A percentile compares a stretch with the other conserved stretches of the same genome.
phyloP scores from a whole-genome alignment of 1,284 basidiomycete species.

The Ceratobasidium sp. region DNA sequence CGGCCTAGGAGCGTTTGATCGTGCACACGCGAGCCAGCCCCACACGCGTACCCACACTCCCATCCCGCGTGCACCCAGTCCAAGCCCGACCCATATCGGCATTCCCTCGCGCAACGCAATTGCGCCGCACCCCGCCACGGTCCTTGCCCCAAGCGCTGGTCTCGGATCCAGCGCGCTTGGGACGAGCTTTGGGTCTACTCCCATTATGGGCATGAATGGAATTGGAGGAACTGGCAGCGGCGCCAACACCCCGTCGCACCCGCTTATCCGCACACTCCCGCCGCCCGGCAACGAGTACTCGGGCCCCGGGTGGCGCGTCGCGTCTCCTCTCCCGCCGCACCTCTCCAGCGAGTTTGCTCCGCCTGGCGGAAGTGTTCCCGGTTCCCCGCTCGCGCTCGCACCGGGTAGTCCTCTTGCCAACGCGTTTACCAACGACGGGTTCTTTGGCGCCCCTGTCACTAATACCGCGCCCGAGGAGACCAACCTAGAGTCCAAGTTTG shows the following conservation, averaged over 20 bases:
- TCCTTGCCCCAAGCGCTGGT: slow-evolving; percentile 28
- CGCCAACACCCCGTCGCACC: slow-evolving; percentile 16
- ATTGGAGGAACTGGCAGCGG: slow-evolving; percentile 13
- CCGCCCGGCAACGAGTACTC: slow-evolving; percentile 40
- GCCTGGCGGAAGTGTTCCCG: slow-evolving; percentile 26
- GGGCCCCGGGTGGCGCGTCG: slow-evolving; percentile 38
- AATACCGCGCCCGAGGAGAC: background rate
- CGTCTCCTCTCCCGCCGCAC: slow-evolving; percentile 31
- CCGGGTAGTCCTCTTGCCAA: slow-evolving; percentile 36
- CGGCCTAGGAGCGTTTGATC: slow-evolving; percentile 22
- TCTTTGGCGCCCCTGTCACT: background rate
- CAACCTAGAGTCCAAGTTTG: background rate
- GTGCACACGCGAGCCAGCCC: slow-evolving; percentile 33
- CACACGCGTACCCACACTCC: slow-evolving; percentile 37
- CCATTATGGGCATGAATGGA: background rate
- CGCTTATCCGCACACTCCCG: slow-evolving; percentile 30
- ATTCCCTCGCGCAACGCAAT: slow-evolving; percentile 22
- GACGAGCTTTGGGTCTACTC: slow-evolving; percentile 2
- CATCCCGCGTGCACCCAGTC: slow-evolving; percentile 40
- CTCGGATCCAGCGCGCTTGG: slow-evolving; percentile 23
- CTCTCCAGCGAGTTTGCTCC: slow-evolving; percentile 21
- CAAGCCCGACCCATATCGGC: slow-evolving; percentile 39
- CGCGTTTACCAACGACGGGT: slow-evolving; percentile 34
- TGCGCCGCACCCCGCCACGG: slow-evolving; percentile 33
- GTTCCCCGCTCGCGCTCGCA: slow-evolving; percentile 32